Base-by-base conservation (phyloP, 345 rosid genomes). In the Limnanthes douglasii region DNA sequence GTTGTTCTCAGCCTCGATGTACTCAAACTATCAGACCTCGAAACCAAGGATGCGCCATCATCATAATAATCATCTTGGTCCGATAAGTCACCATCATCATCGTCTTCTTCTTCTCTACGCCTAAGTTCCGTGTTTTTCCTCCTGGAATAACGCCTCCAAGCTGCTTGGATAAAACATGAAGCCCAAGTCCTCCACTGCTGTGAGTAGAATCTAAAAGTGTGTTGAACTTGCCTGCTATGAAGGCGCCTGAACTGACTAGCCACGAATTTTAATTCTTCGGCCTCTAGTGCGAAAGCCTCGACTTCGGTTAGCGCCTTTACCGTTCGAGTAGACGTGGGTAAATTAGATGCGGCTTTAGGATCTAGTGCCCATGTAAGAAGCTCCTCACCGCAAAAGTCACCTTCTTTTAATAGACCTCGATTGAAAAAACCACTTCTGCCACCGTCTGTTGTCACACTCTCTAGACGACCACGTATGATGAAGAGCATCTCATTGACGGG, bases 131-230 rank as follows among this genome's bases (percentile, higher is more conserved):
- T 64, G 4, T 35, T 56, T 54, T 64, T 72, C 70, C 88, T 73
- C 51, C 69, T 72, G 6, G 53, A 24, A 37, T 69, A 62, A 25
- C 81, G 57, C 4, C 93, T 55, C 93, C 86, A 85, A 4, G 90
- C 62, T 2, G 93, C 69, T 51, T 85, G 90, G 37, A 80, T 80
- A 28, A 85, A 74, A 61, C 71, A 56, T 24, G 93, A 40, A 31
- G 88, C 95, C 95, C 93, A 85, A 8, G 96, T 85, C 52, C 90
- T 69, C 96, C 96, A 85, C 41, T 85, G 93, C 36, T 85, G 96
- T 1, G 96, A 85, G 55, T 85, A 84, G 66, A 79, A 73, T 4
- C 95, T 70, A 56, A 84, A 84, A 0, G 88, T 84, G 18, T 84
- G 93, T 33, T 80, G 83, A 13, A 85, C 73, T 46, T 77, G 93